These are phyloP conservation scores for Peltaster fructicola DNA, from an alignment of 2,329 filamentous ascomycete species.

Conservation along the genomic window DNA sequence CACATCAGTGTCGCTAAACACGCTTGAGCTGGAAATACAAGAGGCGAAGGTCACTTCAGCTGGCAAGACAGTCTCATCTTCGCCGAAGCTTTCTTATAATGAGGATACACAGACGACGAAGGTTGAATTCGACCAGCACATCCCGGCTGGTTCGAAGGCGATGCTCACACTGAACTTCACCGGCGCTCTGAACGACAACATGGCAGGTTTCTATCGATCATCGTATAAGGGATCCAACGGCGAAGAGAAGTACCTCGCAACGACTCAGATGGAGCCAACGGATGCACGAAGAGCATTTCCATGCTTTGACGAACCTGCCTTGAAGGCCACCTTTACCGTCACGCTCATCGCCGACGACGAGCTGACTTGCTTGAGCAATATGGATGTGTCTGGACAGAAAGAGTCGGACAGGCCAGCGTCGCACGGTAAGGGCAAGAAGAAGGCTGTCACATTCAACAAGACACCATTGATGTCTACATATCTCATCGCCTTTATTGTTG, in stretches of 20 bases:
- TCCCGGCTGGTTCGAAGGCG: slow-evolving; percentile 60
- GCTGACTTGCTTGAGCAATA: slow-evolving; percentile 86
- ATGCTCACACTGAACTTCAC: slow-evolving; percentile 62
- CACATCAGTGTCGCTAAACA: slow-evolving; percentile 72
- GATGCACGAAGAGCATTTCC: slow-evolving; percentile 86
- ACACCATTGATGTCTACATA: slow-evolving; percentile 94
- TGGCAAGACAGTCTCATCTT: slow-evolving; percentile 40
- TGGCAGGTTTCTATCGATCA: slow-evolving; percentile 94
- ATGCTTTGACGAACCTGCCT: slow-evolving; percentile 86
- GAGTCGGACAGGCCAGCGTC: slow-evolving; percentile 50
- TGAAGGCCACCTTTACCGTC: slow-evolving; percentile 85
- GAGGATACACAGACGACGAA: slow-evolving; percentile 66
- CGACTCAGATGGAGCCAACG: slow-evolving; percentile 91
- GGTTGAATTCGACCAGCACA: slow-evolving; percentile 55
- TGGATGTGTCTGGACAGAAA: slow-evolving; percentile 74
- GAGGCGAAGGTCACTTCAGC: slow-evolving; percentile 49
- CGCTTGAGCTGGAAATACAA: slow-evolving; percentile 70
- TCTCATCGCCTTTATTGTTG: slow-evolving; percentile 81
- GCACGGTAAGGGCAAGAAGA: slow-evolving; percentile 48
- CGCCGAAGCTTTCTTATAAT: slow-evolving; percentile 53
- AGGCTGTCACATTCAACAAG: slow-evolving; percentile 80
- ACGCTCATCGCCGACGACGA: slow-evolving; percentile 81
- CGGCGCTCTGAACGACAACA: slow-evolving; percentile 74
- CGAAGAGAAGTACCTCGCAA: slow-evolving; percentile 64
- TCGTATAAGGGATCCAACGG: slow-evolving; percentile 77